Percentiles rank a stretch among this genome's conserved stretches.
These are phyloP conservation scores for Phoma sp. DNA, from an alignment of 2,329 filamentous ascomycete species.

Conservation along the genomic window DNA sequence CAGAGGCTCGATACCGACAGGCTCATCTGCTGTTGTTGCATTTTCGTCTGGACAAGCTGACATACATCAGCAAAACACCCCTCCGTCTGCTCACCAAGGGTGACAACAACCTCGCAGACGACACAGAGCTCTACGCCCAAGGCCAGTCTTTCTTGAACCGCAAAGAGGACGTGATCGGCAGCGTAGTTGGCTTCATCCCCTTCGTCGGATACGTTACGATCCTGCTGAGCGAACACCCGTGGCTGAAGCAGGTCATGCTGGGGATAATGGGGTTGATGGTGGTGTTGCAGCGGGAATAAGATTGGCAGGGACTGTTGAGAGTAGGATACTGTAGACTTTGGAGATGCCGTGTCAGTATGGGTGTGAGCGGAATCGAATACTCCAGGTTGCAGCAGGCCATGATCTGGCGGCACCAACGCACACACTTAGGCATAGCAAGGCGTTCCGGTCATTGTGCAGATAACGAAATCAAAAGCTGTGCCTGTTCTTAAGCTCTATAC, in stretches of 20 bases:
- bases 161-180: conserved; percentile 86
- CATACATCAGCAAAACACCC: conserved; percentile 51
- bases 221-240: conserved; percentile 91
- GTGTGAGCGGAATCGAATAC: background rate
- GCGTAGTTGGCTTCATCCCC: conserved; percentile 88
- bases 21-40: background rate
- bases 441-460: conserved; percentile 5
- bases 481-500: background rate
- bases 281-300: conserved; percentile 86
- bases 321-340: background rate
- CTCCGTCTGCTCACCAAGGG: conserved; percentile 88
- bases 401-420: background rate
- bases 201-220: conserved; percentile 98
- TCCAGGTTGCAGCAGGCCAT: background rate
- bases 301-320: background rate
- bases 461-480: background rate
- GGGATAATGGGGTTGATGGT: conserved; percentile 95
- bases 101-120: conserved; percentile 93
- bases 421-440: conserved; percentile 10
- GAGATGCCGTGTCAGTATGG: background rate
- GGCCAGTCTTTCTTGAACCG: conserved; percentile 88
- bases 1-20: background rate
- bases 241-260: conserved; percentile 94
- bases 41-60: conserved; percentile 12
- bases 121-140: conserved; percentile 86